These are phyloP conservation scores for Fusarium equiseti DNA, from an alignment of 2,329 filamentous ascomycete genomes.

Conservation along the genomic window DNA sequence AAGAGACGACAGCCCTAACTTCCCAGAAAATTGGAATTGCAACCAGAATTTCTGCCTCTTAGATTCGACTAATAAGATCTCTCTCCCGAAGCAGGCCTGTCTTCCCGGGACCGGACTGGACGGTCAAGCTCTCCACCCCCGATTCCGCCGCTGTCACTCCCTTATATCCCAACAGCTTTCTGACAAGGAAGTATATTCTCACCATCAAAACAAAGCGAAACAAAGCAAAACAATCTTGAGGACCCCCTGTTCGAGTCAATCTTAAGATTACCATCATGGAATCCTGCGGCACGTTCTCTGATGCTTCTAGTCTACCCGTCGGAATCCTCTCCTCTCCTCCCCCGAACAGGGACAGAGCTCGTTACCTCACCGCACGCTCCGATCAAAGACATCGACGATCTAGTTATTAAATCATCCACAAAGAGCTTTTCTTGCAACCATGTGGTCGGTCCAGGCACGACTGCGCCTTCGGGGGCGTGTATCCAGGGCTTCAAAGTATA, in stretches of 20 bases:
- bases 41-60: slow-evolving; percentile 22
- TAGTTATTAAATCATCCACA: slow-evolving; percentile 36
- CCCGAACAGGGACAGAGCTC: slow-evolving; percentile 23
- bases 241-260: slow-evolving; percentile 7
- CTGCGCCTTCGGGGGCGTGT: slow-evolving; percentile 33
- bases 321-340: slow-evolving; percentile 21
- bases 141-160: slow-evolving; percentile 18
- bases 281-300: slow-evolving; percentile 10
- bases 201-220: slow-evolving; percentile 1
- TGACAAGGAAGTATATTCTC: neutral
- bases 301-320: slow-evolving; percentile 27
- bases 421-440: slow-evolving; percentile 31
- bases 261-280: slow-evolving; percentile 8
- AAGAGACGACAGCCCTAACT: slow-evolving; percentile 33
- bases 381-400: slow-evolving; percentile 24
- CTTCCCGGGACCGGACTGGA: slow-evolving; percentile 44
- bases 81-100: slow-evolving; percentile 39
- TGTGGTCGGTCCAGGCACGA: slow-evolving; percentile 33
- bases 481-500: slow-evolving; percentile 18
- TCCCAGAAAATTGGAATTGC: slow-evolving; percentile 13
- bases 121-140: slow-evolving; percentile 25
- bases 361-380: slow-evolving; percentile 26
- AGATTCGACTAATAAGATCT: slow-evolving; percentile 42
- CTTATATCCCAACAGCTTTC: slow-evolving; percentile 27
- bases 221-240: neutral